Base-by-base conservation (phyloP, 2,329 filamentous ascomycete genomes). In the Scytalidium sp. region DNA sequence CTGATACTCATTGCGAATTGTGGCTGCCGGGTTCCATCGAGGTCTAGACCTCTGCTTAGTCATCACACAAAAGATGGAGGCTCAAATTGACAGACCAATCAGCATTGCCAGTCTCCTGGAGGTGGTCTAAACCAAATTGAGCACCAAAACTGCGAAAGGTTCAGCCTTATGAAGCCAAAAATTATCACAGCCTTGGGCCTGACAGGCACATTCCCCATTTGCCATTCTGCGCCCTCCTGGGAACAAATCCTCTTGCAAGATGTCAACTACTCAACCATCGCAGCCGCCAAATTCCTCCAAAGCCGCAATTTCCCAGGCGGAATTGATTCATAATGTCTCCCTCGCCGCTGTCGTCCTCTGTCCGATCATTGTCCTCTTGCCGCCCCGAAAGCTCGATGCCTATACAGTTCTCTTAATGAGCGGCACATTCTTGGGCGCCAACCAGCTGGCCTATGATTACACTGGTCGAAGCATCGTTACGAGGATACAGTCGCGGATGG, bases 361-460 rank as follows among this genome's bases (percentile, higher is more conserved):
- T 51, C 82, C 82, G 1, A 55, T 76, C 8, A 70, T 85, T 45
- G 74, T 75, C 43, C 60, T 75, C 15, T 66, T 85, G 9, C 82
- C 82, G 9, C 82, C 82, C 1, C 78, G 82, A 42, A 84, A 84
- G 65, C 65, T 85, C 45, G 81, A 85, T 60, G 59, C 79, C 47
- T 84, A 81, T 67, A 84, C 81, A 17, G 70, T 81, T 57, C 70
- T 70, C 1, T 73, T 85, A 7, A 65, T 72, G 40, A 64, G 71
- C 22, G 71, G 72, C 2, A 64, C 59, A 7, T 56, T 58, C 19
- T 39, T 60, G 2, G 58, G 56, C 23, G 58, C 51, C 2, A 66
- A 67, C 46, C 58, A 67, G n/a, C 48, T 66, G 11, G 46, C 56
- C 1, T 47, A 51, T 11, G 57, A 63, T 41, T 64, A 62, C 40